phyloP scores from a whole-genome alignment of 441 rosid genomes.

The Gossypium lobatum region DNA sequence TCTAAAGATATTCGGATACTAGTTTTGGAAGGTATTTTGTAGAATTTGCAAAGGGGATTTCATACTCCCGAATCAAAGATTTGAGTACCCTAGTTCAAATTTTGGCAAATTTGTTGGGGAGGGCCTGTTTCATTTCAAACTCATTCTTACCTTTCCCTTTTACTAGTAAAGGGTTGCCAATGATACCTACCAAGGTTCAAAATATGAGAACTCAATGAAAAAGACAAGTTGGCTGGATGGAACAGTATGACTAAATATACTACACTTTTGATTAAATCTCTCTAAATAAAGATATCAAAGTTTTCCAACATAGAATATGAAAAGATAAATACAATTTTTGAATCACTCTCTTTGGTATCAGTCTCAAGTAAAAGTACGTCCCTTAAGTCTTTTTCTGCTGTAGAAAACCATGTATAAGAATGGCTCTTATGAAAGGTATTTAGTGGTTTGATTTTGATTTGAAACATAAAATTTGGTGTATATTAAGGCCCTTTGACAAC shows the following conservation, averaged over 20 bases:
- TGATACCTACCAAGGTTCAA: not conserved
- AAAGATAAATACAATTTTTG: not conserved
- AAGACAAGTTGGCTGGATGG: not conserved
- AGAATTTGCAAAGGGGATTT: not conserved
- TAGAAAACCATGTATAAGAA: not conserved
- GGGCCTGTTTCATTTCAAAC: not conserved
- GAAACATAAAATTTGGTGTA: not conserved
- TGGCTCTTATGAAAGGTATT: not conserved
- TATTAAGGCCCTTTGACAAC: not conserved
- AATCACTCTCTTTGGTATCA: not conserved
- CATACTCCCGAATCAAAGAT: not conserved
- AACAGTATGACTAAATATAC: not conserved
- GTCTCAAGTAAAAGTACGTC: not conserved
- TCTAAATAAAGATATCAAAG: not conserved
- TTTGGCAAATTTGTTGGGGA: not conserved
- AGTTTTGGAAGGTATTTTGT: not conserved
- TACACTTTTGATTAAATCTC: not conserved
- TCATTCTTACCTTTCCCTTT: not conserved
- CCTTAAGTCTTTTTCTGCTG: not conserved
- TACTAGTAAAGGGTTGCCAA: not conserved
- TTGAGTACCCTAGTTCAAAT: not conserved
- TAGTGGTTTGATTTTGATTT: not conserved
- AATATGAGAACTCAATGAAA: not conserved
- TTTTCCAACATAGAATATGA: not conserved
- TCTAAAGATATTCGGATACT: not conserved